Conservation (phyloP, 345 rosid genomes). For the Alliaria petiolata region DNA sequence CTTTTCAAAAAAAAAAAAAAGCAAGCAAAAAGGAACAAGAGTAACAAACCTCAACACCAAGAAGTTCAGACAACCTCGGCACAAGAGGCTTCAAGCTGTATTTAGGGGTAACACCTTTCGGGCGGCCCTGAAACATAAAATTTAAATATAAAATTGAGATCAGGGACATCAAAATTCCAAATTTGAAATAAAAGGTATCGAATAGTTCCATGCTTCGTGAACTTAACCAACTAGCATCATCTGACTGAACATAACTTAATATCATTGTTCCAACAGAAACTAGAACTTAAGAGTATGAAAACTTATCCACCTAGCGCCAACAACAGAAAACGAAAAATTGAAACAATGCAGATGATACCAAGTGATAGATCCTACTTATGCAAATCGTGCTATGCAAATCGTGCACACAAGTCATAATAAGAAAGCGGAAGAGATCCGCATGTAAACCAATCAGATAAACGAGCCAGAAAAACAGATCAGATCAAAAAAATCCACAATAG, state of each 20-base stretch:
- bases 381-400: too few species aligned
- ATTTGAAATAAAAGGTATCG: neutral
- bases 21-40: neutral
- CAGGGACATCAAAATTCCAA: neutral
- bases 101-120: constrained; percentile 90
- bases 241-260: neutral
- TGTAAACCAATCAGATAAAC: neutral
- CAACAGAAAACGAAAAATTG: neutral
- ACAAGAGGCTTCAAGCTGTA: constrained; percentile 92
- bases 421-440: neutral
- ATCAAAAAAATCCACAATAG: neutral
- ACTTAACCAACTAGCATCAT: too few species aligned
- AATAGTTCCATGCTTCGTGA: neutral
- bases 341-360: neutral
- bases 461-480: neutral
- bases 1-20: neutral
- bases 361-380: neutral
- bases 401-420: neutral
- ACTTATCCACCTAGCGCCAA: neutral
- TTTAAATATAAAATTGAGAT: constrained; percentile 11
- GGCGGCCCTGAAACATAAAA: constrained; percentile 73
- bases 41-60: constrained; percentile 67
- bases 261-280: neutral
- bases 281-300: neutral
- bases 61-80: constrained; percentile 77